Evolutionary conservation across 768 basidiomycete species (phyloP), one percentile per base, ranked within the genome.

Genomic region (Lyophyllum atratum): DNA sequence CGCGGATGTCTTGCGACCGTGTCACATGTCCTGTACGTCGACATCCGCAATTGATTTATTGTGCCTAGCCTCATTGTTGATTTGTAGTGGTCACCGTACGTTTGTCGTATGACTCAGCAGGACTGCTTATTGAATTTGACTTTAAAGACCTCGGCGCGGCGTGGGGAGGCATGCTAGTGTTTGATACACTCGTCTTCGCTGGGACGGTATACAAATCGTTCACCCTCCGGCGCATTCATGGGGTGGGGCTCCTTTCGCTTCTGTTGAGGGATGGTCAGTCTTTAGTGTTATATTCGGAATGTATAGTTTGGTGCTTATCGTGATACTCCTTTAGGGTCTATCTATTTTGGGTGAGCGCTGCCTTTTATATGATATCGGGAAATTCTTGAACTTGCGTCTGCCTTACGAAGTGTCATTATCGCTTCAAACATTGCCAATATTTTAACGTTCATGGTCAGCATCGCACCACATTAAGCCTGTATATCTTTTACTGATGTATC

Each of bases 161-260:
- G 1, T 80, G 78, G 78, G 59, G 62, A 14, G 70, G 72, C n/a
- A 66, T 76, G 70, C 66, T 77, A 6, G 62, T 74, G 2, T 76
- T 80, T 51, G 79, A 80, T 59, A 49, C 68, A 1, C 49, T 75
- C 11, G 70, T 80, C 3, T 77, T 80, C 49, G 61, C 52, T 19
- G 69, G 79, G 68, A 80, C 78, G 7, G 55, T 79, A 19, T 73
- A 70, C 60, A 78, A 77, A 51, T 68, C 77, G 3, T 60, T 77
- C 17, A 60, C 56, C 9, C 45, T 73, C 2, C 65, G 67, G 1
- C 61, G 66, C 12, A 54, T 54, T 14, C 56, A 60, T 25, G 66
- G 63, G 12, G 54, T 66, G 19, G 65, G 56, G 10, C 53, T 80
- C 54, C n/a, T 77, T 19, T 55, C 56, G 25, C 56, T 76, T 24